A percentile compares a stretch with the other conserved stretches of the same genome.
These are phyloP conservation scores for Lanmaoa rubissima DNA, from an alignment of 768 basidiomycete genomes.

Conservation along the genomic window DNA sequence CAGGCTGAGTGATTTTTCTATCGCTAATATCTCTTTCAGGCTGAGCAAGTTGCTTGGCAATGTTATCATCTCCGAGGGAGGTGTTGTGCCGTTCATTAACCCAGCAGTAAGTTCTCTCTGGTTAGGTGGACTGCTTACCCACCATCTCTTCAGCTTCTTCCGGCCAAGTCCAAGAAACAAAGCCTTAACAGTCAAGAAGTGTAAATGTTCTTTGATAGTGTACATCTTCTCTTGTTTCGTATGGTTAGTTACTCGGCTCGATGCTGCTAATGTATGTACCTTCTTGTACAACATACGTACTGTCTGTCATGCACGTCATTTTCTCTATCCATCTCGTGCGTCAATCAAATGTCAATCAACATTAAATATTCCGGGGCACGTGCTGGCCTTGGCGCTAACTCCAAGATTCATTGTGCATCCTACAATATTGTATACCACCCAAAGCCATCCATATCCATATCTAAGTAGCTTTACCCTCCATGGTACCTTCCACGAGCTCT, in stretches of 20 bases:
- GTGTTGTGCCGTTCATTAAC: conserved; percentile 84
- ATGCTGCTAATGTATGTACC: conserved; percentile 7
- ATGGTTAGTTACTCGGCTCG: neutral
- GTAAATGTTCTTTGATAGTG: conserved; percentile 11
- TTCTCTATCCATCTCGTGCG: neutral
- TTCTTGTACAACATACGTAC: neutral
- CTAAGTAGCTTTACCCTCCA: conserved; percentile 63
- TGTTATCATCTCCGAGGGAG: conserved; percentile 94
- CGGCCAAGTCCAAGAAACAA: conserved; percentile 32
- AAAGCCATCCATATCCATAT: conserved; percentile 3
- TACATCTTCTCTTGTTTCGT: neutral
- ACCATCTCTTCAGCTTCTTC: conserved; percentile 24
- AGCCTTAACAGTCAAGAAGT: conserved; percentile 34
- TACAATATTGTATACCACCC: conserved; percentile 27
- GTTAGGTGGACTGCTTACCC: neutral
- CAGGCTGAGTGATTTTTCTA: neutral
- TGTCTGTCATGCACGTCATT: neutral
- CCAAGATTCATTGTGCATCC: conserved; percentile 29
- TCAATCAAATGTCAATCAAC: neutral
- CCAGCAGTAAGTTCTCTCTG: conserved; percentile 40
- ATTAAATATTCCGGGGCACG: neutral
- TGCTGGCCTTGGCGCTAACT: neutral
- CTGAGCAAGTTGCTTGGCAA: conserved; percentile 69
- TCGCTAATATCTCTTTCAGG: conserved; percentile 32
- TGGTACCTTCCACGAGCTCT: conserved; percentile 64